These are phyloP conservation scores for Melaleuca alternifolia DNA, from an alignment of 345 rosid species.

Conservation along the genomic window DNA sequence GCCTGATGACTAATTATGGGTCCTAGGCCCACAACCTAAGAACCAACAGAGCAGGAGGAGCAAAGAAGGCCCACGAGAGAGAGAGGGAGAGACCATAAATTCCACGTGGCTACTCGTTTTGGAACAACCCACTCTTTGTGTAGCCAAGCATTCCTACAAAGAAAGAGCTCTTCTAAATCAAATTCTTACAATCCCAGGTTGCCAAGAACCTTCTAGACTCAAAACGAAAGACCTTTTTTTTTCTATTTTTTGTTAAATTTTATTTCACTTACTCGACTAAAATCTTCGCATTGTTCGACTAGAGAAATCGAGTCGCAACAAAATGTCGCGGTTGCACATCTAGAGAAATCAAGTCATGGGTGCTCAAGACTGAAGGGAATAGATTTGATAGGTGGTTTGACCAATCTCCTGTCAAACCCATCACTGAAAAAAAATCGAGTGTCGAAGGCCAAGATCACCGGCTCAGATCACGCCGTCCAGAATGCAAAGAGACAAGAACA, in stretches of 20 bases:
- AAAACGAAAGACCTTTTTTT: background rate
- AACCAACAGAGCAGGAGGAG: background rate
- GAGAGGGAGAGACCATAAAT: background rate
- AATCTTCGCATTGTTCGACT: background rate
- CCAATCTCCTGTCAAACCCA: fast-evolving
- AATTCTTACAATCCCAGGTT: background rate
- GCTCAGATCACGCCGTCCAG: background rate
- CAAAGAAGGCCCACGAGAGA: background rate
- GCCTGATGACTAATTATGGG: background rate
- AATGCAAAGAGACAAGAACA: background rate
- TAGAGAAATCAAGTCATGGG: background rate
- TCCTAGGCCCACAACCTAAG: background rate
- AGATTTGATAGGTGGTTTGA: background rate
- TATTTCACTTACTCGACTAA: too few relatives aligned
- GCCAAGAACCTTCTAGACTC: background rate
- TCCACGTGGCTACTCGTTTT: background rate
- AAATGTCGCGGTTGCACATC: too few relatives aligned
- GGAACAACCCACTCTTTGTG: too few relatives aligned
- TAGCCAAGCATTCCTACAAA: too few relatives aligned
- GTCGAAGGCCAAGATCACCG: background rate
- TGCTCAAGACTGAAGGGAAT: background rate
- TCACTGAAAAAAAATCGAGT: background rate
- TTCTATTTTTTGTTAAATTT: too few relatives aligned
- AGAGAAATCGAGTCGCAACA: too few relatives aligned
- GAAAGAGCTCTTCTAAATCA: background rate